These are phyloP conservation scores for Davidsoniella virescens DNA, from an alignment of 2,329 filamentous ascomycete genomes.

Conservation along the genomic window DNA sequence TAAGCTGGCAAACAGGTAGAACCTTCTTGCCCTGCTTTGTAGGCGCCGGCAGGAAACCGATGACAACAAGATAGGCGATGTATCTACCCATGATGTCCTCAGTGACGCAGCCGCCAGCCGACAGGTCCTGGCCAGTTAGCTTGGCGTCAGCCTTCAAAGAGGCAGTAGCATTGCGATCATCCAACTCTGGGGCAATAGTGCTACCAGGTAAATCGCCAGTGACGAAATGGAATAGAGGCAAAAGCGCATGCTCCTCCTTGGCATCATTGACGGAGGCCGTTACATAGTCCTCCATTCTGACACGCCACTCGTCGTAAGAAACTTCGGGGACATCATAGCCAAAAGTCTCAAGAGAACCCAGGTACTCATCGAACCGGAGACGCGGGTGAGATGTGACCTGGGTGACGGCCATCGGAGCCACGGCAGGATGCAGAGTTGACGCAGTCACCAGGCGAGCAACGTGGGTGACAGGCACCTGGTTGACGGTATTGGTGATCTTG, in stretches of 20 bases:
- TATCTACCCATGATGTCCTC: constrained; percentile 43
- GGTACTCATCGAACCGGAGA: constrained; percentile 60
- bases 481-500: constrained; percentile 71
- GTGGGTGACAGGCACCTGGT: constrained; percentile 74
- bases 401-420: constrained; percentile 31
- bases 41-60: constrained; percentile 40
- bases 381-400: constrained; percentile 71
- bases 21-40: constrained; percentile 18
- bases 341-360: constrained; percentile 53
- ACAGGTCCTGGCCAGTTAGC: constrained; percentile 31
- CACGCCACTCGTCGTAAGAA: constrained; percentile 52
- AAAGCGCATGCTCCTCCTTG: constrained; percentile 19
- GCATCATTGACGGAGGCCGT: constrained; percentile 17
- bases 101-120: constrained; percentile 36
- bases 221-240: constrained; percentile 60
- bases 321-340: constrained; percentile 55
- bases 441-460: constrained; percentile 70
- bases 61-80: constrained; percentile 39
- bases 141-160: constrained; percentile 39
- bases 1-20: constrained; percentile 30
- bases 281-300: constrained; percentile 24
- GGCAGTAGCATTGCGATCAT: constrained; percentile 40
- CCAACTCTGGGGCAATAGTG: constrained; percentile 54
- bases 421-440: constrained; percentile 46
- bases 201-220: constrained; percentile 49